A percentile compares a stretch with the other conserved stretches of the same genome.
Evolutionary conservation across 139 green algal species (phyloP).

Genomic region (Edaphochlamys debaryana): DNA sequence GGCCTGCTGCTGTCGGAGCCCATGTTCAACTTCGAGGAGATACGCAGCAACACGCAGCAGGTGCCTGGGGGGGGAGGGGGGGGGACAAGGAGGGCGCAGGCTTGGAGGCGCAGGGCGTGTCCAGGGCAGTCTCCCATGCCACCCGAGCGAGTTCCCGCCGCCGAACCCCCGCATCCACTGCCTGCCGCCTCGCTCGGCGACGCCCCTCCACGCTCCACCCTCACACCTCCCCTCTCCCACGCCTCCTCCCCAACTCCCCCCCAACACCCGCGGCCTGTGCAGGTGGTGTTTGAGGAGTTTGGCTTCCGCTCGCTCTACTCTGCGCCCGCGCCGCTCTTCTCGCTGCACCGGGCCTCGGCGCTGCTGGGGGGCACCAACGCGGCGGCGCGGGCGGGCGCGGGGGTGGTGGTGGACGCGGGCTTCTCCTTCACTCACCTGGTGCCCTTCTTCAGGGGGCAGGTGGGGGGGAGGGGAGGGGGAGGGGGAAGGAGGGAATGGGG

Average conservation of each 20-base stretch:
- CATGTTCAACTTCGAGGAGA: slow-evolving; percentile 81
- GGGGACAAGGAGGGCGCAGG: not conserved
- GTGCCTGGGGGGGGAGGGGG: no score
- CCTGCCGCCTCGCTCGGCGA: no score
- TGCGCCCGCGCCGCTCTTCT: slow-evolving; percentile 68
- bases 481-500: no score
- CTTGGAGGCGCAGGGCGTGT: not conserved
- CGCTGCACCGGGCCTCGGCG: slow-evolving; percentile 50
- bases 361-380: not conserved
- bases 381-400: slow-evolving; percentile 10
- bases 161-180: no score
- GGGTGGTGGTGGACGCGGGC: slow-evolving; percentile 74
- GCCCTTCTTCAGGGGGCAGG: slow-evolving; percentile 73
- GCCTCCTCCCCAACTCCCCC: not conserved
- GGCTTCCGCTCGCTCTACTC: slow-evolving; percentile 72
- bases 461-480: not conserved
- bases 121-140: no score
- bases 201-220: no score
- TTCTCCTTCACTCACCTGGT: slow-evolving; percentile 88
- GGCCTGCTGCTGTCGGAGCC: slow-evolving; percentile 86
- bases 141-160: no score
- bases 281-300: slow-evolving; percentile 88
- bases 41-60: slow-evolving; percentile 70
- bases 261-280: not conserved
- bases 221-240: not conserved